Base-by-base conservation (phyloP, 176 grass and related monocot genomes). In the Oryza brachyantha region DNA sequence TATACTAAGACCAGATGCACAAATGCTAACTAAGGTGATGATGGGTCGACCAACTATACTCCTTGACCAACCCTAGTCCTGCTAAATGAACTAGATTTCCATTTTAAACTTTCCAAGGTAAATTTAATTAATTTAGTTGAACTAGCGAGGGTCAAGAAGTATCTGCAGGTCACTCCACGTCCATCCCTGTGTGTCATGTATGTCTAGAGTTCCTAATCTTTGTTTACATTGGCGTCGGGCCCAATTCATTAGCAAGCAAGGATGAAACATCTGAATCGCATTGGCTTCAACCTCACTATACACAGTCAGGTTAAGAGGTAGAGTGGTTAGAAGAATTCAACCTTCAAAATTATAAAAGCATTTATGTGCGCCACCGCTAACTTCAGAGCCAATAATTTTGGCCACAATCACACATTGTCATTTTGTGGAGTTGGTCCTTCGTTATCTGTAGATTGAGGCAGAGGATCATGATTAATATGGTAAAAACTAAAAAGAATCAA, bases 321-420 rank as follows among this genome's bases (percentile, higher is more conserved):
- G 34, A 21, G 63, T 70, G 57, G 77, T 85, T 85, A 89, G 77
- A 84, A 29, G 63, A 76, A 72, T 70, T 85, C 37, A 60, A 46
- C 65, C 61, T 64, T 42, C 65, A 45, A 65, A 81, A 77, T 34
- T 65, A 76, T 46, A 17, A 34, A 64, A 57, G 34, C 57, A 76
- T 81, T n/a, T 59, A 65, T 84, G 64, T 79, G 81, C 70, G 68
- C 19, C 62, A 70, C 34, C 64, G 57, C 58, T 55, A 54, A 70
- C 36, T 77, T 81, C 22, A 36, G 72, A 77, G 28, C 35, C 31
- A 12, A 72, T 80, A 75, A 64, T 72, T 80, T 70, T 10, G 22
- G 39, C 9, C 27, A 76, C 64, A 29, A n/a, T 89, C 87, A 89
- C 59, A 72, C 85, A 5, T 32, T 32, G 31, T 32, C 4, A 32